Evolutionary conservation across 2,329 filamentous ascomycete genomes (phyloP).

Genomic region (Lasiodiplodia sp.): DNA sequence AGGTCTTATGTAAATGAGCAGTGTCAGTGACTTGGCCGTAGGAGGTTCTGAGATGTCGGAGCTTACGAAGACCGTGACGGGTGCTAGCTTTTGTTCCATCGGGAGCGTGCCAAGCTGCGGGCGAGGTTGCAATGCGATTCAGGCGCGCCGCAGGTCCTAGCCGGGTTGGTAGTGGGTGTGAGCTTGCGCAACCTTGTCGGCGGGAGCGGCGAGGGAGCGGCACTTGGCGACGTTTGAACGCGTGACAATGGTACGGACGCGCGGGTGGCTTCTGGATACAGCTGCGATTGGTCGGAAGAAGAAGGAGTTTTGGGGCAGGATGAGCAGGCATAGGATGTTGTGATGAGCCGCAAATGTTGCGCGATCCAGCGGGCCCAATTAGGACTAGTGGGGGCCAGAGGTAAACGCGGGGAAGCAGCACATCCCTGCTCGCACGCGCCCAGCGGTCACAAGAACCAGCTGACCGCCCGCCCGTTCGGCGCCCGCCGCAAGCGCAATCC

Average conservation of each 20-base stretch:
- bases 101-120: neutral
- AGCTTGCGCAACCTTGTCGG: constrained; percentile 25
- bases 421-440: constrained; percentile 10
- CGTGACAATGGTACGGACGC: neutral
- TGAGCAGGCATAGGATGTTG: constrained; percentile 20
- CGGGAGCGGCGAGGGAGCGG: constrained; percentile 18
- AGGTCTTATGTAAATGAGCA: neutral
- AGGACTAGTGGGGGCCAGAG: neutral
- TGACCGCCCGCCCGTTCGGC: constrained; percentile 5
- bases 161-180: constrained; percentile 5
- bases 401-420: constrained; percentile 2
- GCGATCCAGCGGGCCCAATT: neutral
- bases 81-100: constrained; percentile 4
- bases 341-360: constrained; percentile 13
- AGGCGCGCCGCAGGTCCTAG: neutral
- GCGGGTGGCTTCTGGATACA: neutral
- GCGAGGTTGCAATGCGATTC: constrained; percentile 12
- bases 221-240: neutral
- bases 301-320: neutral
- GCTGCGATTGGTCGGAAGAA: neutral
- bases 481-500: neutral
- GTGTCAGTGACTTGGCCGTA: neutral
- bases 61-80: constrained; percentile 7
- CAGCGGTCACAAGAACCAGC: neutral
- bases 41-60: neutral